Evolutionary conservation across 805 yeast genomes (phyloP), one percentile per base, ranked within the genome.

Genomic region (Yamadazyma sp.): DNA sequence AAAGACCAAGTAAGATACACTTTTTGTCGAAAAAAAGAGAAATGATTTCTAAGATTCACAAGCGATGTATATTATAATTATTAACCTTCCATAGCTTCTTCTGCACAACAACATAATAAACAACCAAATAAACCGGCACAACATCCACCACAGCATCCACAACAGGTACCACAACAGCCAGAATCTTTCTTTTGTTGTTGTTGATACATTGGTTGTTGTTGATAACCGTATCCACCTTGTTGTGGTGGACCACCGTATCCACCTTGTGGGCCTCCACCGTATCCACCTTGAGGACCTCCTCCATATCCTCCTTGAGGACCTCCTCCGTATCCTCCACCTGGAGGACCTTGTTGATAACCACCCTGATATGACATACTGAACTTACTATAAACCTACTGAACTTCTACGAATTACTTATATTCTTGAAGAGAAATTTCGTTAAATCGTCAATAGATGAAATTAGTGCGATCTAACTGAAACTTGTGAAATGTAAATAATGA

Each of bases 181-280:
- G 55, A 53, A 14, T 45, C 39, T 31, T 47, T 45, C 16, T 50
- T 53, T 24, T 52, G 55, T 36, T 58, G 58, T 45, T 66, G 72
- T 32, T 66, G 65, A 60, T 64, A 56, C 34, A 69, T 70, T 44
- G 65, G 72, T 38, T 56, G 70, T 46, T 63, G 70, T 40, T 54
- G 69, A 37, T 61, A 55, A 47, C 64, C 62, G 8, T 60, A 58
- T 11, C 53, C 55, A 27, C 45, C 53, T 38, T 45, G 61, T 15
- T 53, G 62, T 26, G 50, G 53, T 20, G 42, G 42, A 2, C 48
- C 49, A 31, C 46, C 52, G 27, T 43, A 44, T 8, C 38, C 44
- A 9, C 58, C 59, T 36, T 50, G 48, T 38, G 37, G 48, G 13
- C 31, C 33, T 25, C 22, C 40, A 30, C 42, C 38, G 36, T 44